phyloP scores from a whole-genome alignment of 2,329 filamentous ascomycete genomes.

The Colletotrichum sp. region DNA sequence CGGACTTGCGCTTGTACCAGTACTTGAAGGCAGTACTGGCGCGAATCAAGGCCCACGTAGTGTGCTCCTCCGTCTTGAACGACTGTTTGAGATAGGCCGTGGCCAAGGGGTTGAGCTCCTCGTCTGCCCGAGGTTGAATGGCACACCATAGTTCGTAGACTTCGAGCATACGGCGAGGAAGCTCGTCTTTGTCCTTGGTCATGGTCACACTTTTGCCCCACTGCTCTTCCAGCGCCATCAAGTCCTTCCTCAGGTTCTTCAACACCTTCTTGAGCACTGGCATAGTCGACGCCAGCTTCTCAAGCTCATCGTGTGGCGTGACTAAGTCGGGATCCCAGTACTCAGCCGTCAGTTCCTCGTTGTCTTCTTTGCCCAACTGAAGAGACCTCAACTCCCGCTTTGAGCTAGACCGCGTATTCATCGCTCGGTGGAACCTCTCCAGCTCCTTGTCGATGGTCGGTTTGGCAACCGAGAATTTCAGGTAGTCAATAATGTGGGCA shows the following conservation, averaged over 20 bases:
- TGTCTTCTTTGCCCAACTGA: neutral
- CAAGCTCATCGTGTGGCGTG: conserved; percentile 36
- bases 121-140: conserved; percentile 37
- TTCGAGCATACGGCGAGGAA: conserved; percentile 32
- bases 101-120: conserved; percentile 14
- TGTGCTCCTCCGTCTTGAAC: conserved; percentile 29
- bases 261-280: conserved; percentile 35
- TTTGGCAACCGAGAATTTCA: conserved; percentile 61
- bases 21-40: conserved; percentile 53
- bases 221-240: conserved; percentile 28
- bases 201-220: conserved; percentile 33
- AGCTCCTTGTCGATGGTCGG: conserved; percentile 43
- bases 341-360: neutral
- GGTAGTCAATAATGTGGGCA: conserved; percentile 65
- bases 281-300: conserved; percentile 30
- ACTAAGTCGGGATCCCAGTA: conserved; percentile 43
- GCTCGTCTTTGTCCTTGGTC: conserved; percentile 20
- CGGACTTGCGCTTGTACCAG: conserved; percentile 28
- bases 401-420: neutral
- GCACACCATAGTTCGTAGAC: conserved; percentile 46
- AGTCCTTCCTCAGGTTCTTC: conserved; percentile 34
- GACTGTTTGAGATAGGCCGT: conserved; percentile 26
- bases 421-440: conserved; percentile 30
- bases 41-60: conserved; percentile 53
- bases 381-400: neutral